Evolutionary conservation across 805 yeast species (phyloP).

Genomic region (Sugiyamaella americana): DNA sequence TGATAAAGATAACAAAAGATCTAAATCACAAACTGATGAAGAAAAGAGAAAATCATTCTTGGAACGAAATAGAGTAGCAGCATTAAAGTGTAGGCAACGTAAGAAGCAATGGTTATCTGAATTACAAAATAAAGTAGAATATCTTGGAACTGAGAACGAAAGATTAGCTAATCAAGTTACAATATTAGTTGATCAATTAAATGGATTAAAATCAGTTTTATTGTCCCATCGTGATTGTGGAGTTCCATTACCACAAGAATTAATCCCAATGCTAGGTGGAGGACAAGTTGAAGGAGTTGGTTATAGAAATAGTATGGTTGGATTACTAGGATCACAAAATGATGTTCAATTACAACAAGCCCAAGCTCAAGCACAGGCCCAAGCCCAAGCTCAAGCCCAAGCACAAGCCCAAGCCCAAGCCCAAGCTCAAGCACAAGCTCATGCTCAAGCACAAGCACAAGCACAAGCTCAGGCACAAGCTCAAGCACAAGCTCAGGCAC

Average conservation of each 20-base stretch:
- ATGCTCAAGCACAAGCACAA: background rate
- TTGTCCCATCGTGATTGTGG: conserved; percentile 14
- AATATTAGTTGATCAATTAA: conserved; percentile 53
- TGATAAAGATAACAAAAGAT: background rate
- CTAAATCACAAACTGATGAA: conserved; percentile 54
- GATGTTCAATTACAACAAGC: no score
- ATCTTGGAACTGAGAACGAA: conserved; percentile 64
- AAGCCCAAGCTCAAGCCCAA: background rate
- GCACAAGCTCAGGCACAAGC: background rate
- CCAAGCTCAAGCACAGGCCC: no score
- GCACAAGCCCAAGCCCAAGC: background rate
- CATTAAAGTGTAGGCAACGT: conserved; percentile 89
- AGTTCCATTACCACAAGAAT: background rate
- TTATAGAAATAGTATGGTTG: no score
- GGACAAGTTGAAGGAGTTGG: no score
- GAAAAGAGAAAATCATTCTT: conserved; percentile 69
- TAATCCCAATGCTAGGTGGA: background rate
- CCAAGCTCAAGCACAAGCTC: background rate
- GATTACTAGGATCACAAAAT: no score
- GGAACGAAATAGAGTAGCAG: conserved; percentile 92
- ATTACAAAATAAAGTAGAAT: conserved; percentile 72
- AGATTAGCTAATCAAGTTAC: conserved; percentile 53
- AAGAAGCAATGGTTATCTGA: conserved; percentile 82
- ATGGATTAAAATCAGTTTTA: conserved; percentile 31
- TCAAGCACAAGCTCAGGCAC: background rate